These are phyloP conservation scores for Vitis rotundifolia DNA, from an alignment of 164 flowering plant species.

Conservation along the genomic window DNA sequence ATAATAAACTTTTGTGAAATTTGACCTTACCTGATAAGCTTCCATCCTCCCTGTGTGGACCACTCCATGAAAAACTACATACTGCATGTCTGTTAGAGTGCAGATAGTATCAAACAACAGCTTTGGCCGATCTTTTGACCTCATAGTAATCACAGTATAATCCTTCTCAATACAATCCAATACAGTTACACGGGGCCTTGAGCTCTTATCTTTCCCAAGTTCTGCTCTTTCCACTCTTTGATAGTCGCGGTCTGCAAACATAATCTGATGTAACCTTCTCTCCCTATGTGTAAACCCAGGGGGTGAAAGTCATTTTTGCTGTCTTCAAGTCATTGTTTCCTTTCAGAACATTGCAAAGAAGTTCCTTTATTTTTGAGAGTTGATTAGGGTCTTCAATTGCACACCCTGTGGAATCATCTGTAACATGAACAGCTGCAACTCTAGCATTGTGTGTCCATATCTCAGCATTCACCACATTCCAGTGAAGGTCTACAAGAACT, in stretches of 20 bases:
- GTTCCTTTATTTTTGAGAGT: conserved; percentile 54
- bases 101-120: conserved; percentile 70
- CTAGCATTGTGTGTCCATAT: conserved; percentile 93
- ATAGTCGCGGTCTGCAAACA: conserved; percentile 90
- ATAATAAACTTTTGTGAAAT: too few species aligned
- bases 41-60: conserved; percentile 54
- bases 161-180: conserved; percentile 57
- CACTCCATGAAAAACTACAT: conserved; percentile 77
- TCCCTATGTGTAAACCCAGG: conserved; percentile 60
- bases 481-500: conserved; percentile 80
- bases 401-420: conserved; percentile 60
- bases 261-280: conserved; percentile 88
- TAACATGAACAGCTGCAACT: conserved; percentile 85
- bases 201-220: conserved; percentile 19
- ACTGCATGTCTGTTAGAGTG: conserved; percentile 82
- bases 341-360: conserved; percentile 68
- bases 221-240: conserved; percentile 40
- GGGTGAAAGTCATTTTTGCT: conserved; percentile 61
- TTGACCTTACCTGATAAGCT: conserved; percentile 63
- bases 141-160: conserved; percentile 68
- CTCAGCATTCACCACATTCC: conserved; percentile 86
- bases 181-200: conserved; percentile 51
- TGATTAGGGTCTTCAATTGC: conserved; percentile 68
- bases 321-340: conserved; percentile 56
- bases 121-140: conserved; percentile 71